Evolutionary conservation across 2,329 filamentous ascomycete species (phyloP), one percentile per base, ranked within the genome.

Genomic region (Pestalotiopsis sp.): DNA sequence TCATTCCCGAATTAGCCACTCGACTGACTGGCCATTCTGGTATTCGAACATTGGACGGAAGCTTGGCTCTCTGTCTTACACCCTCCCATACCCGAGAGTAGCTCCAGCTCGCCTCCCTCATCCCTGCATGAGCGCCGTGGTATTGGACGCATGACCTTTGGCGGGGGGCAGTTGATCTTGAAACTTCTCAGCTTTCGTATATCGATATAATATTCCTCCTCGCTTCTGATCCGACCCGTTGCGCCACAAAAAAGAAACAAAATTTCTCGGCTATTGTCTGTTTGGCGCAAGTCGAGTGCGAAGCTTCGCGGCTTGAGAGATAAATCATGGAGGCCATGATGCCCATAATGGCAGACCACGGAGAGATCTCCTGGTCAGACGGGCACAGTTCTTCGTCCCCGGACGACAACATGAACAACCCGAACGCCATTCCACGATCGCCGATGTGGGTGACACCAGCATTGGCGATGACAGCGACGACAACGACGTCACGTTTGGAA

Each of bases 271-370:
- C 31, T 20, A 52, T 20, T 20, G 17, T n/a, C 27, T 40, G 59
- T 31, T 20, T n/a, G 25, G 27, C 9, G 23, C 58, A 17, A 27
- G 27, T 27, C 14, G 58, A 38, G 41, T 6, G 36, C 31, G 31
- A 40, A 45, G 63, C 14, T 31, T 84, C 82, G 78, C 76, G 74
- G 79, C 77, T 79, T 76, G 79, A 81, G 73, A 80, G 75, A 82
- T 80, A 80, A 81, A 79, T 77, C 74, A 87, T 87, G 85, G 81
- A 86, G 72, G 79, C 75, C 72, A 77, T 80, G 76, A 77, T 84
- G 75, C 76, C 80, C 73, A 78, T 83, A 70, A 75, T 80, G 71
- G 76, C 81, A 68, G 81, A 82, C 75, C 80, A 82, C 73, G 78
- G 80, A 74, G 82, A 82, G 68, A 73, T 83, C 68, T 73, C 78